These are phyloP conservation scores for Heterobasidion occidentale DNA, from an alignment of 1,284 basidiomycete species.

Conservation along the genomic window DNA sequence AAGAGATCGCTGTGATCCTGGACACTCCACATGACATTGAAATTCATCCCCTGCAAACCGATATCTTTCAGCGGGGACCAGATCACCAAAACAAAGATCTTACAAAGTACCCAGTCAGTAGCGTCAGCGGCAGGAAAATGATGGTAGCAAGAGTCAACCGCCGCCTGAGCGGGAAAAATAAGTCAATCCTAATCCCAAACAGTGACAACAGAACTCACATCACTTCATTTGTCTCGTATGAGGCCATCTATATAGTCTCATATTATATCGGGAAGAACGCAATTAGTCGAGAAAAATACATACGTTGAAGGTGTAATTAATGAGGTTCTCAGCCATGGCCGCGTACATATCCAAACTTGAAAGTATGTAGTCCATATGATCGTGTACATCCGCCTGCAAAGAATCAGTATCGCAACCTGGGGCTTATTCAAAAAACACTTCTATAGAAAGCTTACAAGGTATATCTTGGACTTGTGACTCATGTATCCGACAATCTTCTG, in stretches of 20 bases:
- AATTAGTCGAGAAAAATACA: background rate
- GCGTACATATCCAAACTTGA: slow-evolving; percentile 63
- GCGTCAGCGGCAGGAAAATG: slow-evolving; percentile 61
- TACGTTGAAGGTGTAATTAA: slow-evolving; percentile 61
- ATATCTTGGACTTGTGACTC: slow-evolving; percentile 63
- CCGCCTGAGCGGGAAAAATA: slow-evolving; percentile 24
- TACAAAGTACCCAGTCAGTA: slow-evolving; percentile 68
- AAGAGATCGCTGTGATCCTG: slow-evolving; percentile 39
- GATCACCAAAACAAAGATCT: slow-evolving; percentile 15
- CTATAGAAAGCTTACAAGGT: slow-evolving; percentile 35
- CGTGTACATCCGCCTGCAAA: slow-evolving; percentile 53
- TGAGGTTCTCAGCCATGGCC: slow-evolving; percentile 59
- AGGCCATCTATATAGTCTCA: slow-evolving; percentile 40
- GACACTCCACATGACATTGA: slow-evolving; percentile 43
- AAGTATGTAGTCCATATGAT: slow-evolving; percentile 65
- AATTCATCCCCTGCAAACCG: slow-evolving; percentile 60
- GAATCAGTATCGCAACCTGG: background rate
- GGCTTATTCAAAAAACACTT: background rate
- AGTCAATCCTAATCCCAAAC: background rate
- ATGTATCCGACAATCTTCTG: slow-evolving; percentile 45
- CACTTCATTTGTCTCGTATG: slow-evolving; percentile 64
- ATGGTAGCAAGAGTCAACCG: slow-evolving; percentile 59
- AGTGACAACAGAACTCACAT: slow-evolving; percentile 35
- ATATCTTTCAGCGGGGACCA: background rate
- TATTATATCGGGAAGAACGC: background rate